Evolutionary conservation across 2,329 filamentous ascomycete species (phyloP).

Genomic region (Didymella arachidicola): DNA sequence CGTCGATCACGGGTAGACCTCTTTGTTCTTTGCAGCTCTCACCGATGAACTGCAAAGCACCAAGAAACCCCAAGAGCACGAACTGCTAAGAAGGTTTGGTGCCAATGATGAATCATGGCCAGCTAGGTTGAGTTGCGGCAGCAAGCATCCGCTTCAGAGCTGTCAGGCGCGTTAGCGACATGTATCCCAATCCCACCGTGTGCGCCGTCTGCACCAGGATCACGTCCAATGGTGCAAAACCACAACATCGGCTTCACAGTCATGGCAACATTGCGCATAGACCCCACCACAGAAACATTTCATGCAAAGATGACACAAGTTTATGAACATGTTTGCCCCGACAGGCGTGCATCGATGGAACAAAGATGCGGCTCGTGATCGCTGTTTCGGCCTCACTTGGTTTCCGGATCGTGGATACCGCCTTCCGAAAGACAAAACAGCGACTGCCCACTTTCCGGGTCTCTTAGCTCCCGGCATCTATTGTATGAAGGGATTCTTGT

Average conservation of each 20-base stretch:
- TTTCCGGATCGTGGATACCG: background rate
- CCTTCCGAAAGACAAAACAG: background rate
- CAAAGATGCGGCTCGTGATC: background rate
- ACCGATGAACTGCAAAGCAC: background rate
- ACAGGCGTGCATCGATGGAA: background rate
- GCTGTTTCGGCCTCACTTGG: background rate
- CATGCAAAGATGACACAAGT: background rate
- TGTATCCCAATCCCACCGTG: background rate
- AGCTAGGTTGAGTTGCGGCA: background rate
- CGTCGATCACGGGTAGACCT: background rate
- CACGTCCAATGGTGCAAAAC: background rate
- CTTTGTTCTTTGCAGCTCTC: background rate
- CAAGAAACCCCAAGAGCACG: background rate
- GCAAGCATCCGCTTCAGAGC: background rate
- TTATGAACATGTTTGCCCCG: background rate
- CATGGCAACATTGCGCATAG: background rate
- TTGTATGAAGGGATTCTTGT: background rate
- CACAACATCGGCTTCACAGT: background rate
- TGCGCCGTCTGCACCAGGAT: background rate
- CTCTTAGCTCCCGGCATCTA: background rate
- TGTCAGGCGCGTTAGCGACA: background rate
- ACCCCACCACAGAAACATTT: background rate
- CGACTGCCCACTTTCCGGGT: background rate
- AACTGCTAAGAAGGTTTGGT: background rate
- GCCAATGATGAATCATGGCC: background rate